These are phyloP conservation scores for Baorangia bicolor DNA, from an alignment of 768 basidiomycete genomes.

Conservation along the genomic window DNA sequence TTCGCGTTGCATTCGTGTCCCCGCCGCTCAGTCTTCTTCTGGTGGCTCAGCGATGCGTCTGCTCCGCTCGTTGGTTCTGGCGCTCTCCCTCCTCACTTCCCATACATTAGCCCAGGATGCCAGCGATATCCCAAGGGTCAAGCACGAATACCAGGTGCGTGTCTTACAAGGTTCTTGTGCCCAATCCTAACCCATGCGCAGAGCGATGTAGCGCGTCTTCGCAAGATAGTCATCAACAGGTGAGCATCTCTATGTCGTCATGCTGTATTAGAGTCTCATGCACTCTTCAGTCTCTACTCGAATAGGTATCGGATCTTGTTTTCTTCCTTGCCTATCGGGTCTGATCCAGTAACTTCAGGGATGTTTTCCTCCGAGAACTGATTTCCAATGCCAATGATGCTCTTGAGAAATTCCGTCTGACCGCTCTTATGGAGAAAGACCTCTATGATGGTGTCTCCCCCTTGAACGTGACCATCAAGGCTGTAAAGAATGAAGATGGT, in stretches of 20 bases:
- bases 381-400: conserved; percentile 97
- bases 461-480: conserved; percentile 89
- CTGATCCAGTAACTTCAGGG: conserved; percentile 41
- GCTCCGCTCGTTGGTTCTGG: conserved; percentile 48
- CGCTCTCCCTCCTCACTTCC: conserved; percentile 44
- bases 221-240: conserved; percentile 94
- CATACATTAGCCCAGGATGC: conserved; percentile 50
- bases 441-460: conserved; percentile 67
- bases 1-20: not conserved
- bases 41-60: conserved; percentile 52
- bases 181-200: conserved; percentile 30
- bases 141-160: conserved; percentile 70
- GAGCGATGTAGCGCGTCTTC: conserved; percentile 92
- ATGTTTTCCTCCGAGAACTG: conserved; percentile 86
- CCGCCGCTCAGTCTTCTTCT: not conserved
- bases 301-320: conserved; percentile 52
- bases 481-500: conserved; percentile 65
- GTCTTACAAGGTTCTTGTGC: not conserved
- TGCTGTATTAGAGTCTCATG: conserved; percentile 7
- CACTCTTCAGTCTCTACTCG: conserved; percentile 66
- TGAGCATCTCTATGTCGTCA: conserved; percentile 22
- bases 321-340: not conserved
- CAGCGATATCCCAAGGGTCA: conserved; percentile 45
- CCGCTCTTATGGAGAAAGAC: conserved; percentile 72
- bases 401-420: conserved; percentile 88